Base-by-base conservation (phyloP, 2,329 filamentous ascomycete genomes). In the Aspergillus novofumigatus region DNA sequence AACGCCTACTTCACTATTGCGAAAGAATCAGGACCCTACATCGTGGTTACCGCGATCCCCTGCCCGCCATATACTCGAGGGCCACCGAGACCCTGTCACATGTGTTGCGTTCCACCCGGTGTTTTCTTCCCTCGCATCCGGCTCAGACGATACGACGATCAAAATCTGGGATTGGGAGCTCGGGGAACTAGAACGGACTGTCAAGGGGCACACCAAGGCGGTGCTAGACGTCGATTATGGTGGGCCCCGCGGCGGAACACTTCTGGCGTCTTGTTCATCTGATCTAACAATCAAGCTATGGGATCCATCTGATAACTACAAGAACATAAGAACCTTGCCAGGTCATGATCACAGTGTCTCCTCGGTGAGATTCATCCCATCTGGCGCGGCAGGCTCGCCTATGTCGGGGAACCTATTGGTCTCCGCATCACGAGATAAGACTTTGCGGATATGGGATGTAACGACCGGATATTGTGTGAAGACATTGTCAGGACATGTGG, bases 131-230 rank as follows among this genome's bases (percentile, higher is more conserved):
- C 80, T 97, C 23, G 93, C 92, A 9, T 94, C 91, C 0, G 92
- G 90, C 17, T 95, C 92, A 8, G 92, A 96, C 72, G 93, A 97
- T 73, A 90, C 86, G 54, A 96, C 90, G 7, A 96, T 97, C 73
- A 97, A 97, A 69, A 92, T 97, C 55, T 97, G 92, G 92, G 92
- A 97, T 69, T 97, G 92, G 89, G 92, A 97, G 69, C 77, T 95
- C 25, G 93, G 93, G 50, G 92, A 97, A 74, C 80, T 96, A 3
- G 92, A 97, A 72, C 81, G 88, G 60, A 97, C 92, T 0, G 83
- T 97, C 56, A 97, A 97, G 71, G 92, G 91, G 1, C 93, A 97
- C 69, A 97, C 92, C 4, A 92, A 90, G 69, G 86, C 91, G 3
- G 91, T 97, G 1, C 77, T 94, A 28, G 92, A 96, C 70, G 85